Evolutionary conservation across 768 basidiomycete species (phyloP).

Genomic region (Boletus edulis): DNA sequence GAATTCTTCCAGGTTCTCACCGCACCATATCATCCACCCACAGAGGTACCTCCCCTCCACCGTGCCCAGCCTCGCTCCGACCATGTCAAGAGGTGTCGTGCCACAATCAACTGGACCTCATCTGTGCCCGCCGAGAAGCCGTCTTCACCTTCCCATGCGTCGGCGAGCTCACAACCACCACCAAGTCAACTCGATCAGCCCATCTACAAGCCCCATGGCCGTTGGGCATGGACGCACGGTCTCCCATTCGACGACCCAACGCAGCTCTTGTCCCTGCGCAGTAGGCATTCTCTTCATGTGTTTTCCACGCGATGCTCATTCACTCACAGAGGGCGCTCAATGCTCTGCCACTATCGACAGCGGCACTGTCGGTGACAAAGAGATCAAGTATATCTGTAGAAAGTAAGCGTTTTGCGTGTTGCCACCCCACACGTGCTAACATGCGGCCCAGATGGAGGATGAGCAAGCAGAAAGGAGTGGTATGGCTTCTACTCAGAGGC

Average conservation of each 20-base stretch:
- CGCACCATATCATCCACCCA: conserved; percentile 21
- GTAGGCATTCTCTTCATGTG: conserved; percentile 12
- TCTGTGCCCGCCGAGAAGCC: not conserved
- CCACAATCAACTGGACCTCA: conserved; percentile 28
- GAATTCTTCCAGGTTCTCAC: conserved; percentile 31
- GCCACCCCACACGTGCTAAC: not conserved
- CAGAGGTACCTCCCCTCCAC: not conserved
- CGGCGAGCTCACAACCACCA: conserved; percentile 1
- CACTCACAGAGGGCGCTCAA: conserved; percentile 32
- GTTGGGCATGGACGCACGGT: conserved; percentile 31
- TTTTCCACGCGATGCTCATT: conserved; percentile 2
- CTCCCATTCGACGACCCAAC: conserved; percentile 25
- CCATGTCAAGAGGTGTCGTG: conserved; percentile 25
- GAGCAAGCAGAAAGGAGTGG: conserved; percentile 33
- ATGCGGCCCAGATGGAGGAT: conserved; percentile 30
- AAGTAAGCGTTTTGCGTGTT: conserved; percentile 23
- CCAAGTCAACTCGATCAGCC: conserved; percentile 18
- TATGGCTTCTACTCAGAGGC: conserved; percentile 42
- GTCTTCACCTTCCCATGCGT: not conserved
- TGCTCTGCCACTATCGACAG: conserved; percentile 38
- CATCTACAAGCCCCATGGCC: conserved; percentile 32
- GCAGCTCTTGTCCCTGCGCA: conserved; percentile 24
- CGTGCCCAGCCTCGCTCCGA: conserved; percentile 16
- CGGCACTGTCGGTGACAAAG: conserved; percentile 26
- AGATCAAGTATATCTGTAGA: conserved; percentile 37